A percentile compares a stretch with the other conserved stretches of the same genome.
phyloP scores from a whole-genome alignment of 2,329 filamentous ascomycete species.

The Aspergillus jensenii region DNA sequence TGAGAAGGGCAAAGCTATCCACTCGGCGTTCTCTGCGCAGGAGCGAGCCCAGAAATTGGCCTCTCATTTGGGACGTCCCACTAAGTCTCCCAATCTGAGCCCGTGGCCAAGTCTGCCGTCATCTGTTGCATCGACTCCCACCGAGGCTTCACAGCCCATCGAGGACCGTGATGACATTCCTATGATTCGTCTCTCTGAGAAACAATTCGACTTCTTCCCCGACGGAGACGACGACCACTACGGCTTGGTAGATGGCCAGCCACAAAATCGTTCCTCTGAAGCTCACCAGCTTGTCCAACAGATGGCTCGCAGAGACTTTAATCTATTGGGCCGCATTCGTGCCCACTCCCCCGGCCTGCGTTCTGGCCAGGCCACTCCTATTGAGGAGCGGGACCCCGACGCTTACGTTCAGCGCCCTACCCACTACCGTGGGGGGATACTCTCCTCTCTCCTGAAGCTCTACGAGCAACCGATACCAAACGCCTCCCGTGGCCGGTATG shows the following conservation, averaged over 20 bases:
- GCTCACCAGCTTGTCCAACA: slow-evolving; percentile 34
- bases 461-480: slow-evolving; percentile 54
- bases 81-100: slow-evolving; percentile 31
- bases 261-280: slow-evolving; percentile 30
- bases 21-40: slow-evolving; percentile 34
- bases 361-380: slow-evolving; percentile 35
- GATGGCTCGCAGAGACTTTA: slow-evolving; percentile 37
- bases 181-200: slow-evolving; percentile 35
- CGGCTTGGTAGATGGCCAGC: slow-evolving; percentile 25
- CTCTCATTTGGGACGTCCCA: slow-evolving; percentile 32
- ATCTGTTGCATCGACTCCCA: slow-evolving; percentile 31
- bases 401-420: slow-evolving; percentile 66
- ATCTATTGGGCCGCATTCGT: slow-evolving; percentile 33
- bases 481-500: slow-evolving; percentile 28
- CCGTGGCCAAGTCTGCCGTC: slow-evolving; percentile 28
- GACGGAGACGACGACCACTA: slow-evolving; percentile 38
- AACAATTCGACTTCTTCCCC: slow-evolving; percentile 28
- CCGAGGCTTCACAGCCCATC: slow-evolving; percentile 24
- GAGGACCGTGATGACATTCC: slow-evolving; percentile 37
- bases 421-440: slow-evolving; percentile 70
- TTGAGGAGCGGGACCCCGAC: slow-evolving; percentile 49
- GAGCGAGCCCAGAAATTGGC: slow-evolving; percentile 35
- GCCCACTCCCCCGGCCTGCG: slow-evolving; percentile 30
- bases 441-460: slow-evolving; percentile 71
- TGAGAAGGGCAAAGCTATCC: slow-evolving; percentile 36